Evolutionary conservation across 352 stramenopile genomes (phyloP).

Genomic region (Pythium grandisporangium): DNA sequence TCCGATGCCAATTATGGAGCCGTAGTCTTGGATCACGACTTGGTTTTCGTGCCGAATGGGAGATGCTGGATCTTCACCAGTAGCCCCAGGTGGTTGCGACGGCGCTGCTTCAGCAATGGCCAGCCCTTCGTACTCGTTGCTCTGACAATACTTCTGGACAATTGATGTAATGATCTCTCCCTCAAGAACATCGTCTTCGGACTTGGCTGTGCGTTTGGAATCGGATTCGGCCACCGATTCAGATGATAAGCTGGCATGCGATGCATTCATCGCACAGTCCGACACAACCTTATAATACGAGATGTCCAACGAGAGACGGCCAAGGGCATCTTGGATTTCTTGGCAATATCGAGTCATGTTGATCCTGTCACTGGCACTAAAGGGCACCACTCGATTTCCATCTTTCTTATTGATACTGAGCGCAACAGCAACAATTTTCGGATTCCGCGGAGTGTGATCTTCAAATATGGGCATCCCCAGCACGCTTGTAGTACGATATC

Average conservation of each 20-base stretch:
- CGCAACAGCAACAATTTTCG: constrained; percentile 54
- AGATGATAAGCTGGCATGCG: neutral
- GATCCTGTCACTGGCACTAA: constrained; percentile 29
- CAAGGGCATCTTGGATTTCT: constrained; percentile 60
- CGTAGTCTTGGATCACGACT: constrained; percentile 9
- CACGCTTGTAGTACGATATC: constrained; percentile 58
- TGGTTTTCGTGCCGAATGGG: constrained; percentile 7
- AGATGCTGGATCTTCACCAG: constrained; percentile 11
- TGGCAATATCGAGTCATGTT: constrained; percentile 50
- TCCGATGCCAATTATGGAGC: constrained; percentile 28
- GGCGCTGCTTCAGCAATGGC: constrained; percentile 10
- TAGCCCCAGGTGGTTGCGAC: too few species aligned
- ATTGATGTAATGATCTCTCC: constrained; percentile 46
- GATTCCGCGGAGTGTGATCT: constrained; percentile 39
- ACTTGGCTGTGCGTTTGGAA: neutral
- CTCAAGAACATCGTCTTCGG: constrained; percentile 25
- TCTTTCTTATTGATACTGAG: constrained; percentile 86
- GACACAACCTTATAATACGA: constrained; percentile 65
- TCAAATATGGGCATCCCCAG: constrained; percentile 62
- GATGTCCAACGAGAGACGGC: constrained; percentile 49
- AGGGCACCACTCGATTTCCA: constrained; percentile 23
- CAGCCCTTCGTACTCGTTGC: constrained; percentile 28
- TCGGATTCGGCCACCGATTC: too few species aligned
- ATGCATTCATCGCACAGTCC: constrained; percentile 23
- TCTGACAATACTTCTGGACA: constrained; percentile 51